phyloP scores from a whole-genome alignment of 2,329 filamentous ascomycete genomes.

The Clonostachys rosea region DNA sequence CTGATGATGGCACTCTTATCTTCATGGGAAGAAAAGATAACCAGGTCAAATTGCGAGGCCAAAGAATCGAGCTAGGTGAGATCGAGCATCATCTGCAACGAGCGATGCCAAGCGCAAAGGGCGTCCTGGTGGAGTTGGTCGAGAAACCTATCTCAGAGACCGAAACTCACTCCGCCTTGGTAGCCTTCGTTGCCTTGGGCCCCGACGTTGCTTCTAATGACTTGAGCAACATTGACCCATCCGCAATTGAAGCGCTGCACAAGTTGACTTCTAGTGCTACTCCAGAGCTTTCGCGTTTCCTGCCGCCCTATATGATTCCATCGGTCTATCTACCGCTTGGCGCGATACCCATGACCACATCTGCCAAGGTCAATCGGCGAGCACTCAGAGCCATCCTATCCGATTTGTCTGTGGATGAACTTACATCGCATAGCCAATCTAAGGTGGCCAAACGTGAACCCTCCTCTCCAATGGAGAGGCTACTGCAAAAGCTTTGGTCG shows the following conservation, averaged over 20 bases:
- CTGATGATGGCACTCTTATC: slow-evolving; percentile 28
- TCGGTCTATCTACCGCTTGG: background rate
- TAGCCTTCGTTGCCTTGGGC: background rate
- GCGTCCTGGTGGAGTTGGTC: background rate
- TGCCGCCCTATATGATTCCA: slow-evolving; percentile 4
- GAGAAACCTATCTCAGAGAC: background rate
- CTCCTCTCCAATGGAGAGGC: slow-evolving; percentile 18
- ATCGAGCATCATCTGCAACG: slow-evolving; percentile 33
- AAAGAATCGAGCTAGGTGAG: slow-evolving; percentile 49
- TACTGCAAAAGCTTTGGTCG: slow-evolving; percentile 17
- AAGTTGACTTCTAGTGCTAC: background rate
- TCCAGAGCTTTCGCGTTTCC: slow-evolving; percentile 2
- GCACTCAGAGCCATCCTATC: slow-evolving; percentile 14
- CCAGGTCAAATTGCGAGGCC: slow-evolving; percentile 58
- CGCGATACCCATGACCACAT: background rate
- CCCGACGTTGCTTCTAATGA: background rate
- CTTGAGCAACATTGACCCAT: slow-evolving; percentile 5
- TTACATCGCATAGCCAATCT: too few species aligned
- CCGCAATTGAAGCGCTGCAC: background rate
- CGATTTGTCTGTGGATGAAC: too few species aligned
- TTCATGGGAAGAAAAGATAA: slow-evolving; percentile 55
- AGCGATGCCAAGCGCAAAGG: too few species aligned
- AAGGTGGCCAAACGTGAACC: too few species aligned
- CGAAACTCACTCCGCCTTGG: background rate
- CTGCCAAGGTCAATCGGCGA: slow-evolving; percentile 2